phyloP scores from a whole-genome alignment of 768 basidiomycete species.

The Lactifluus echinatus region DNA sequence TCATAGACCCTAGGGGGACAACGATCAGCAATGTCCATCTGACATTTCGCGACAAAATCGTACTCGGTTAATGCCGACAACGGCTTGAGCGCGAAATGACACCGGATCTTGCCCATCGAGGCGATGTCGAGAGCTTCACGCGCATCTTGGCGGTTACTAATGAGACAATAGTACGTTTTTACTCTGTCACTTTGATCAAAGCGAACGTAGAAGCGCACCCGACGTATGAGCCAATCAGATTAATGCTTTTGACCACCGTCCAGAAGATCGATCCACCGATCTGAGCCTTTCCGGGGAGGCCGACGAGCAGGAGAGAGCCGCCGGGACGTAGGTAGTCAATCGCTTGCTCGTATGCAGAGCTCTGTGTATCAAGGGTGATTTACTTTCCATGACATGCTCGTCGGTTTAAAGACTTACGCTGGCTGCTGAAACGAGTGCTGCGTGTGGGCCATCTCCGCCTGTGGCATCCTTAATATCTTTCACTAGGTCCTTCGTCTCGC shows the following conservation, averaged over 20 bases:
- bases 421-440: conserved; percentile 54
- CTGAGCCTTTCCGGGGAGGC: conserved; percentile 50
- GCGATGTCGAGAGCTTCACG: conserved; percentile 75
- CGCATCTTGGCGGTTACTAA: conserved; percentile 77
- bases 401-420: conserved; percentile 26
- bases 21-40: not conserved
- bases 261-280: conserved; percentile 61
- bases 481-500: conserved; percentile 54
- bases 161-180: conserved; percentile 5
- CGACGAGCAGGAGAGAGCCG: conserved; percentile 72
- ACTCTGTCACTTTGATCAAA: not conserved
- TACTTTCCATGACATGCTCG: conserved; percentile 23
- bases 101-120: conserved; percentile 58
- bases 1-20: conserved; percentile 31
- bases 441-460: conserved; percentile 65
- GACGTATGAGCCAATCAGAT: conserved; percentile 40
- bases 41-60: conserved; percentile 23
- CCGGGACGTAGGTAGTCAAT: conserved; percentile 67
- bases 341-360: conserved; percentile 42
- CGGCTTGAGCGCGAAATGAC: conserved; percentile 38
- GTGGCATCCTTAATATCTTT: conserved; percentile 53
- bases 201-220: conserved; percentile 22
- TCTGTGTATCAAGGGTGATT: conserved; percentile 19
- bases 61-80: conserved; percentile 46
- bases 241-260: conserved; percentile 58